These are phyloP conservation scores for Eudorina sp. DNA, from an alignment of 139 green algal genomes.

Conservation along the genomic window DNA sequence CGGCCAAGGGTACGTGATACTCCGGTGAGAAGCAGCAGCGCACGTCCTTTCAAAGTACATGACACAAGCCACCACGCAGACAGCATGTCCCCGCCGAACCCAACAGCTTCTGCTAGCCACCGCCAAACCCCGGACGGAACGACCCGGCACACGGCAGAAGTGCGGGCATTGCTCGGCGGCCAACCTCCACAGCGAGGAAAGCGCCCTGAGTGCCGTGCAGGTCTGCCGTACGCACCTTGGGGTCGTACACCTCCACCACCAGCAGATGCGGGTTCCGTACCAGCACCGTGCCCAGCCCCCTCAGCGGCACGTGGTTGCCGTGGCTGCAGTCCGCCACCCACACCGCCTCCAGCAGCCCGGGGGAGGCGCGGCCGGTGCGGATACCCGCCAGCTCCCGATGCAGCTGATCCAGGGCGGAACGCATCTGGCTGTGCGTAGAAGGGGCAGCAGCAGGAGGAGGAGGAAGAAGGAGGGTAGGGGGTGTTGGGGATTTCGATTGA, in stretches of 20 bases:
- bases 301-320: slow-evolving; percentile 72
- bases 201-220: neutral
- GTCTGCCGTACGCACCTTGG: slow-evolving; percentile 45
- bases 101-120: no score
- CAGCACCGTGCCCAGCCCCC: slow-evolving; percentile 72
- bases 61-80: no score
- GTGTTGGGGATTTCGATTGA: no score
- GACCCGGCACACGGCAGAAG: no score
- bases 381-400: slow-evolving; percentile 74
- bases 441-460: no score
- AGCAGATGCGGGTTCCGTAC: slow-evolving; percentile 81
- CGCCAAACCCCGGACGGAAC: no score
- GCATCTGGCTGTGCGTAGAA: slow-evolving; percentile 79
- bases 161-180: no score
- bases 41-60: no score
- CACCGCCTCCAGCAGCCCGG: slow-evolving; percentile 86
- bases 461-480: no score
- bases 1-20: no score
- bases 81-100: no score
- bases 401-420: slow-evolving; percentile 68
- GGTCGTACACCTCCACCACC: slow-evolving; percentile 78
- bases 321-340: slow-evolving; percentile 68
- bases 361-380: slow-evolving; percentile 76
- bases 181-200: neutral
- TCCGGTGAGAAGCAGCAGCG: no score